Evolutionary conservation across 2,329 filamentous ascomycete species (phyloP).

Genomic region (Fusarium haematococcum): DNA sequence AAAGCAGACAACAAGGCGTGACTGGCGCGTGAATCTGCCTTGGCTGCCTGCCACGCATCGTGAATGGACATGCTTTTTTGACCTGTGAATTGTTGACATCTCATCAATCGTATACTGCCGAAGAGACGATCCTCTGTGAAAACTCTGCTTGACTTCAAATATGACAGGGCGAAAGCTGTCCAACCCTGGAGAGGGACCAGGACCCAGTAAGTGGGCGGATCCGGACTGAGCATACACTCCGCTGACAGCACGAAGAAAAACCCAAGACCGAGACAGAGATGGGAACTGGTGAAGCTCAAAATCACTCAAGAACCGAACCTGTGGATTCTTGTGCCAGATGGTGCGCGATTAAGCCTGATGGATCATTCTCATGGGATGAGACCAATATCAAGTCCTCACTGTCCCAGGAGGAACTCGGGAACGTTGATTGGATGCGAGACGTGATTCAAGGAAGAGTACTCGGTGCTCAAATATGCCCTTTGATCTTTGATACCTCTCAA

Average conservation of each 20-base stretch:
- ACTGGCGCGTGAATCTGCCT: not conserved
- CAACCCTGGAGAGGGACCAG: not conserved
- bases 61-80: not conserved
- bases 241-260: not conserved
- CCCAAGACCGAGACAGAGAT: not conserved
- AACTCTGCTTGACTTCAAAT: accelerated
- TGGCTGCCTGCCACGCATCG: not conserved
- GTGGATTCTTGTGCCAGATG: not conserved
- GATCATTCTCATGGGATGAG: not conserved
- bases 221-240: not conserved
- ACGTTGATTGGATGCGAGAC: not conserved
- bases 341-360: not conserved
- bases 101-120: not conserved
- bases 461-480: not conserved
- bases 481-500: not conserved
- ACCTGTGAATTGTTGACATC: not conserved
- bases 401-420: not conserved
- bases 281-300: not conserved
- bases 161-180: not conserved
- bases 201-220: not conserved
- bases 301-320: not conserved
- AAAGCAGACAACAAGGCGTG: not conserved
- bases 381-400: not conserved
- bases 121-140: not conserved
- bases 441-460: not conserved